Percentiles rank a stretch among this genome's conserved stretches.
Conservation (phyloP, 495 filamentous ascomycete species). For the Pseudotulostoma volvatum region DNA sequence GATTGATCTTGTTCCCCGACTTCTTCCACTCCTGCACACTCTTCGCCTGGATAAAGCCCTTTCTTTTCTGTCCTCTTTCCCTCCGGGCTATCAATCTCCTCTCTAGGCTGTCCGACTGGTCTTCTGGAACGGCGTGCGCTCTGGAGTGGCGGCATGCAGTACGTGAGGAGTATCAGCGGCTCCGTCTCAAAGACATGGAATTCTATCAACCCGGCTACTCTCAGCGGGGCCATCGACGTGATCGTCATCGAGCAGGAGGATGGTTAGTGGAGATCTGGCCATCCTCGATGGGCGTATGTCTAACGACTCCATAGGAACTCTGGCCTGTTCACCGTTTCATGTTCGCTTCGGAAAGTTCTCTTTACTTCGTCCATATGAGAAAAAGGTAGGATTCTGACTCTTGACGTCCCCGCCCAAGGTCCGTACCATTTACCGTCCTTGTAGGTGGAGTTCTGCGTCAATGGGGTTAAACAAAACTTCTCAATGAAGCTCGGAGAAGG, state of each 20-base stretch:
- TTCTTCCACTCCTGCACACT: constrained; percentile 3
- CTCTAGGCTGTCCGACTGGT: neutral
- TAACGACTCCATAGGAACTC: too few species aligned
- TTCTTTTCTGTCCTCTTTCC: constrained; percentile 1
- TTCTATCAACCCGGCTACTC: constrained; percentile 93
- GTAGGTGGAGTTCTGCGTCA: constrained; percentile 89
- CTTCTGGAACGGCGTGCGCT: too few species aligned
- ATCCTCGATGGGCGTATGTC: too few species aligned
- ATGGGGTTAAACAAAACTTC: constrained; percentile 78
- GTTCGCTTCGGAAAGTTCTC: constrained; percentile 99
- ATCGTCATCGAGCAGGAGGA: constrained; percentile 97
- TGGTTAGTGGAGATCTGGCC: constrained; percentile 36
- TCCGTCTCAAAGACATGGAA: constrained; percentile 98
- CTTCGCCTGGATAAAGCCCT: constrained; percentile 3
- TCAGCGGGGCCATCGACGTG: constrained; percentile 96
- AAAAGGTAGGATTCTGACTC: constrained; percentile 66
- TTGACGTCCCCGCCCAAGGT: neutral
- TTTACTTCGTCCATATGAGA: constrained; percentile 85
- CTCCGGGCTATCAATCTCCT: constrained; percentile 2
- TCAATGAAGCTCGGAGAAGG: constrained; percentile 97
- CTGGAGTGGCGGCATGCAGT: constrained; percentile 66
- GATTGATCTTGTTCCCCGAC: too few species aligned
- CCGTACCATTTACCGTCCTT: constrained; percentile 4
- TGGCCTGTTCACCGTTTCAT: constrained; percentile 92
- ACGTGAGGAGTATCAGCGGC: constrained; percentile 89